These are phyloP conservation scores for Tagetes erecta DNA, from an alignment of 129 eudicot species.

Conservation along the genomic window DNA sequence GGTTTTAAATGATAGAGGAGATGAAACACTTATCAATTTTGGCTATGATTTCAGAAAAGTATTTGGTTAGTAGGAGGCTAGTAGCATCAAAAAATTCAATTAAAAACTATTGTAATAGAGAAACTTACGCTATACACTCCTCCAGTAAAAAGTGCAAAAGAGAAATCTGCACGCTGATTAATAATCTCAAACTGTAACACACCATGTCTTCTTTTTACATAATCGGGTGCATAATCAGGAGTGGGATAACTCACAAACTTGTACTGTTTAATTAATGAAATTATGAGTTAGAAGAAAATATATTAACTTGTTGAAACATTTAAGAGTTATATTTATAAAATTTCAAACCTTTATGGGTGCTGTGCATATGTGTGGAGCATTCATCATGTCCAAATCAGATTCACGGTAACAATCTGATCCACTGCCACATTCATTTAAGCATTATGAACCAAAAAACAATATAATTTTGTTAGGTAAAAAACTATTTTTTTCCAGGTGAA, in stretches of 20 bases:
- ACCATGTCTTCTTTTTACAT: slow-evolving; percentile 57
- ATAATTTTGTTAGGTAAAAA: neutral
- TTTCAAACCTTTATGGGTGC: slow-evolving; percentile 72
- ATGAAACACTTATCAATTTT: slow-evolving; percentile 52
- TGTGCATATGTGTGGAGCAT: slow-evolving; percentile 57
- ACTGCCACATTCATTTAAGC: slow-evolving; percentile 39
- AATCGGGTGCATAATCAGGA: slow-evolving; percentile 38
- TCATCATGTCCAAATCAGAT: slow-evolving; percentile 28
- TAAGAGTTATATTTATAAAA: neutral
- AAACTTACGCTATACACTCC: slow-evolving; percentile 56
- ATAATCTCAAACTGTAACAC: slow-evolving; percentile 56
- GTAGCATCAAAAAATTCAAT: slow-evolving; percentile 6
- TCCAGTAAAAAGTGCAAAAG: slow-evolving; percentile 64
- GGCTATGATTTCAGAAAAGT: slow-evolving; percentile 48
- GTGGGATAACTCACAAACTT: slow-evolving; percentile 52
- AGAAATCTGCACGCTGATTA: slow-evolving; percentile 76
- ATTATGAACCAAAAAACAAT: neutral
- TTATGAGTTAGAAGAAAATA: slow-evolving; percentile 18
- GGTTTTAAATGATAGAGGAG: slow-evolving; percentile 50
- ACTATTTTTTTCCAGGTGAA: neutral
- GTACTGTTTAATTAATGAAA: slow-evolving; percentile 41
- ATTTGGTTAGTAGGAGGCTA: slow-evolving; percentile 7
- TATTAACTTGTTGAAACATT: neutral
- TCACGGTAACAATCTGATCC: slow-evolving; percentile 46
- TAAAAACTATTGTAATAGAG: neutral